These are phyloP conservation scores for Stephania cephalantha DNA, from an alignment of 164 flowering plant genomes.

Conservation along the genomic window DNA sequence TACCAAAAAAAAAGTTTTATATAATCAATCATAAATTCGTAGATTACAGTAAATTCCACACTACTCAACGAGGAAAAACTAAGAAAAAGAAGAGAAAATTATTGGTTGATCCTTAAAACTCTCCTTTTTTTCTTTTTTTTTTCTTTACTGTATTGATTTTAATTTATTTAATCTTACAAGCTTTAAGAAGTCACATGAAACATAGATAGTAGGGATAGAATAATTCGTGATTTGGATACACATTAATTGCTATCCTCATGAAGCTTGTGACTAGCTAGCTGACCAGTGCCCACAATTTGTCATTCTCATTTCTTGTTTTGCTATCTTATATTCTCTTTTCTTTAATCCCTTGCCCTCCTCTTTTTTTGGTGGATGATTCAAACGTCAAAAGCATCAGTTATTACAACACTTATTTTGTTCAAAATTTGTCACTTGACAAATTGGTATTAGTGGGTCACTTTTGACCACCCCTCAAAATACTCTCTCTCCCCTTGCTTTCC, in stretches of 20 bases:
- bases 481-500: neutral
- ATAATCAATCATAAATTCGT: too few relatives aligned
- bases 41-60: too few relatives aligned
- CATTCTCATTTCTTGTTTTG: conserved; percentile 11
- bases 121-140: too few relatives aligned
- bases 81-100: too few relatives aligned
- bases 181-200: neutral
- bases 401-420: neutral
- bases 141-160: neutral
- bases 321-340: neutral
- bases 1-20: too few relatives aligned
- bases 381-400: conserved; percentile 12
- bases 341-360: neutral
- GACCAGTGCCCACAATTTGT: neutral
- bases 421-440: conserved; percentile 1
- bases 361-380: conserved; percentile 14
- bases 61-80: too few relatives aligned
- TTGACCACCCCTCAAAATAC: conserved; percentile 21
- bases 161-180: neutral
- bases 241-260: conserved; percentile 17
- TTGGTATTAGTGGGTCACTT: conserved; percentile 26
- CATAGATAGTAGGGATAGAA: neutral
- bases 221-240: neutral
- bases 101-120: too few relatives aligned
- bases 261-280: conserved; percentile 17